Evolutionary conservation across 2,329 filamentous ascomycete species (phyloP), one percentile per base, ranked within the genome.

Genomic region (Aquanectria penicillioides): DNA sequence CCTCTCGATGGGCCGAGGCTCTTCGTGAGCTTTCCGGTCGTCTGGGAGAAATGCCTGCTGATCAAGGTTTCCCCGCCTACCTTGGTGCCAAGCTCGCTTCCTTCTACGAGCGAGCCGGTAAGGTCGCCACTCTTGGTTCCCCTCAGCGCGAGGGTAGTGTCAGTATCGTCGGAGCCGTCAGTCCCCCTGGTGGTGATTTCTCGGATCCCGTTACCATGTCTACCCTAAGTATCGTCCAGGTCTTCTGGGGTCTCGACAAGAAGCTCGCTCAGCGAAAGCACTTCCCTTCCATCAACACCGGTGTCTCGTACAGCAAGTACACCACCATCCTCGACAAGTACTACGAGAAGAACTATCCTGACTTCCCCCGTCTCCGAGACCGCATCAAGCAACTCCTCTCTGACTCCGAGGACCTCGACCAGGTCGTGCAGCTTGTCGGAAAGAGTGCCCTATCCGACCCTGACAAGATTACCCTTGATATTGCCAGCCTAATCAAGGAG

Each of bases 241-340:
- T 99, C 69, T 99, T 99, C 83, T 99, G 95, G 95, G 95, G 95
- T 85, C 86, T 98, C 47, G 95, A 99, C 85, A 98, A 99, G 90
- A 98, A 98, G 84, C 89, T 99, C 60, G 95, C 95, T 18, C 95
- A 98, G 81, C 90, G 95, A 72, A 99, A 99, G 83, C 95, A 99
- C 80, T 99, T 99, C 85, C 95, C 95, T 6, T 97, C 94, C 26
- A 94, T 99, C 83, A 99, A 99, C 84, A 98, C 95, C 8, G 88
- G 88, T 17, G 82, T 92, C 67, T 97, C 93, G 66, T 99, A 99
- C 87, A 94, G 89, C 85, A 99, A 99, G 83, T 99, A 99, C 83
- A 96, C 90, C 40, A 88, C 77, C 61, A 85, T 92, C 36, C 86
- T 99, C 50, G 93, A 98, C 81, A 93, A 91, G 78, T 98, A 87